Evolutionary conservation across 768 basidiomycete genomes (phyloP).

Genomic region (Lactarius psammicola): DNA sequence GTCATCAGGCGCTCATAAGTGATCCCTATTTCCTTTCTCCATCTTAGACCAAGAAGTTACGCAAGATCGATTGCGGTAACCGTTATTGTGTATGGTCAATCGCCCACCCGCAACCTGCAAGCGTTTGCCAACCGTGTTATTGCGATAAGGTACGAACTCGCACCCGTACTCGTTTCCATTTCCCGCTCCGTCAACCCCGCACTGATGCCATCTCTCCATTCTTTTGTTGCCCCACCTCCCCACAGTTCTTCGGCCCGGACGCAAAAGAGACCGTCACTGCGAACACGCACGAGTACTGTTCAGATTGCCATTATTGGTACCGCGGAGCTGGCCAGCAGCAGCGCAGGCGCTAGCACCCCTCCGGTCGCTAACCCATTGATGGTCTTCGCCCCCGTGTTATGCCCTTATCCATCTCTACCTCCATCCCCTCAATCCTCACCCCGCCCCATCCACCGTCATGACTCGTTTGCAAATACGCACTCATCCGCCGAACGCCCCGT

Average conservation of each 20-base stretch:
- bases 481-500: constrained; percentile 1
- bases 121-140: constrained; percentile 40
- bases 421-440: not conserved
- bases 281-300: constrained; percentile 44
- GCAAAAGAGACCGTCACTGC: constrained; percentile 56
- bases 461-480: constrained; percentile 7
- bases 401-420: not conserved
- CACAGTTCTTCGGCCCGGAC: constrained; percentile 76
- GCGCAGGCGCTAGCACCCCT: constrained; percentile 22
- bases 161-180: constrained; percentile 13
- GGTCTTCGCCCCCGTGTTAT: not conserved
- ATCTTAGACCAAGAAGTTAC: constrained; percentile 48
- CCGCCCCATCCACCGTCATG: not conserved
- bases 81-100: constrained; percentile 43
- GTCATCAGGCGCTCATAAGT: constrained; percentile 18
- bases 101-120: constrained; percentile 38
- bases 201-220: constrained; percentile 8
- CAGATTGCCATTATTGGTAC: constrained; percentile 36
- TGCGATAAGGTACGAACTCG: constrained; percentile 43
- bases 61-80: constrained; percentile 55
- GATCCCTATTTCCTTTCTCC: constrained; percentile 14
- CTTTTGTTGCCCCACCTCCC: constrained; percentile 16
- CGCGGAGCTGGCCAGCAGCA: constrained; percentile 28
- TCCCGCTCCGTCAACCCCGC: constrained; percentile 13
- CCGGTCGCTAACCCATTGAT: not conserved